Base-by-base conservation (phyloP, 2,329 filamentous ascomycete genomes). In the Incumbomyces lentus region DNA sequence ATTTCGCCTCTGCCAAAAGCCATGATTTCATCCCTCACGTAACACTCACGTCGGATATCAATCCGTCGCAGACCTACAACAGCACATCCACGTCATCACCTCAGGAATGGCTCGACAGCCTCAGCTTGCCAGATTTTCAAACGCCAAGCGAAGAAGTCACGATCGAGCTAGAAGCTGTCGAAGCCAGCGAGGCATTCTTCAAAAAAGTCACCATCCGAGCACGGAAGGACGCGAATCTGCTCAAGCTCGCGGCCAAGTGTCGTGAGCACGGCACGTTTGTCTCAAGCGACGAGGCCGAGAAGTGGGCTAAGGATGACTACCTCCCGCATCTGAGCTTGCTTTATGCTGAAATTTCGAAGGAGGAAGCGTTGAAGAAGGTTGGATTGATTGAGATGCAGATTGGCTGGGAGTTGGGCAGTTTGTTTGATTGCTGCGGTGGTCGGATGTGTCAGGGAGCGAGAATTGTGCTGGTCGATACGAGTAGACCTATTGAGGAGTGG, bases 391-490 rank as follows among this genome's bases (percentile, higher is more conserved):
- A 53, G 41, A 14, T 51, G 46, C 51, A 53, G 40, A 17, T 53
- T 12, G 51, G 48, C 8, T 53, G 44, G 11, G 49, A 48, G 26
- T 35, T 53, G 17, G 51, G 51, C 10, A 50, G 48, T 49, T 29
- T 53, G 14, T 53, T 53, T 39, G 51, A 48, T 32, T 53, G 51
- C 31, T 53, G 51, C 47, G 51, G 51, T 5, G 51, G 51, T 14
- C 51, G 46, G 2, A 17, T 53, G 35, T 39, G 46, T 6, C 46
- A 49, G 49, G 51, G 51, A 16, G 46, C 37, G 12, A 43, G 49
- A 35, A 37, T 53, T 17, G 51, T 53, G 40, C 44, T 53, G 6
- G 51, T 53, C 13, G 51, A 53, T 18, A 53, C 51, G 22, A 45
- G 49, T 14, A 43, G 40, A 17, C 3, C 18, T 2, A 31, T 51